Conservation (phyloP, 2,329 filamentous ascomycete species). For the Bipolaris victoriae region DNA sequence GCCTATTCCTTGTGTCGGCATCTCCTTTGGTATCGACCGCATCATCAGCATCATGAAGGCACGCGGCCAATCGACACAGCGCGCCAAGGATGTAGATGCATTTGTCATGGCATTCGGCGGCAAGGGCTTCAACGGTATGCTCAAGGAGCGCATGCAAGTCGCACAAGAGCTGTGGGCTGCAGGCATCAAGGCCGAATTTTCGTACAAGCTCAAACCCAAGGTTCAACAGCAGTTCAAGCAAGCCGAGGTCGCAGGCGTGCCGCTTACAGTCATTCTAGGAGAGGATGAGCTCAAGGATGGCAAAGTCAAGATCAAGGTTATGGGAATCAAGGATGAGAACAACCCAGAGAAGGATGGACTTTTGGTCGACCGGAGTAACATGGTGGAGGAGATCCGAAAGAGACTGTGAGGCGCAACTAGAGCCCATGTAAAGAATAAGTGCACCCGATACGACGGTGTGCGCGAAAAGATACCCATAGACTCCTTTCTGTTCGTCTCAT, state of each 20-base stretch:
- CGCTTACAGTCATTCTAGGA: constrained; percentile 86
- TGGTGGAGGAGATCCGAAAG: constrained; percentile 68
- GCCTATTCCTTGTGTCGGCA: constrained; percentile 87
- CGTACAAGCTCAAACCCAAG: constrained; percentile 90
- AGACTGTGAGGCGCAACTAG: constrained; percentile 49
- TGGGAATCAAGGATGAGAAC: constrained; percentile 73
- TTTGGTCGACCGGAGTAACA: constrained; percentile 67
- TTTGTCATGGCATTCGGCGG: constrained; percentile 95
- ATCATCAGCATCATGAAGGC: constrained; percentile 93
- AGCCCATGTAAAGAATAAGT: background rate
- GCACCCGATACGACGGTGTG: background rate
- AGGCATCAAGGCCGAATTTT: constrained; percentile 89
- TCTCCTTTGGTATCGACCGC: constrained; percentile 93
- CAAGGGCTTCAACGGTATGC: constrained; percentile 79
- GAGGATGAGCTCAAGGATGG: constrained; percentile 86
- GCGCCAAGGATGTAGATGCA: constrained; percentile 81
- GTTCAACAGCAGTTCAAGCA: constrained; percentile 89
- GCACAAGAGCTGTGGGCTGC: constrained; percentile 80
- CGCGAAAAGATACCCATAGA: constrained; percentile 18
- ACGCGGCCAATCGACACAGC: constrained; percentile 66
- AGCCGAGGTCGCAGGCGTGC: constrained; percentile 78
- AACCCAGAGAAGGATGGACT: constrained; percentile 92
- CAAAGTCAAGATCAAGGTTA: constrained; percentile 86
- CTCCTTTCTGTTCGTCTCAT: constrained; percentile 9
- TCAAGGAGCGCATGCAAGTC: constrained; percentile 84